Evolutionary conservation across 1,284 basidiomycete species (phyloP), one percentile per base, ranked within the genome.

Genomic region (Ustilago esculenta): DNA sequence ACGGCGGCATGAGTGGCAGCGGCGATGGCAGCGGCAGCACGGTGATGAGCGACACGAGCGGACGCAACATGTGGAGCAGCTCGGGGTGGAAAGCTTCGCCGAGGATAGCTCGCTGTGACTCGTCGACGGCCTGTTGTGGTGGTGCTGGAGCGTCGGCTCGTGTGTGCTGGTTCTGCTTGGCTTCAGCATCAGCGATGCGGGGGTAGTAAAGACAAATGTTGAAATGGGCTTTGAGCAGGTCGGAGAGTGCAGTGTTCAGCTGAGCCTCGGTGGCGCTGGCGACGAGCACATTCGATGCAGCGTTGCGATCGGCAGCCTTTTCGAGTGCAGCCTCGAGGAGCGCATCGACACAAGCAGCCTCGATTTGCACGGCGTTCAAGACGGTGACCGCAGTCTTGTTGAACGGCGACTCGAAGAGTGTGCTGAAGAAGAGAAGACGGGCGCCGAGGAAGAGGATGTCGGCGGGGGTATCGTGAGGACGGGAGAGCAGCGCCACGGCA

Each of bases 161-260:
- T 11, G 29, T 47, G 15, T 15, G 41, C 45, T 52, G 52, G 17
- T 49, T 25, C 40, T 65, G 41, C 44, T 64, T 52, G 7, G 49
- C 45, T 21, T 61, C 57, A 9, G 56, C 65, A 4, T 60, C 47
- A 1, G 48, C 46, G 33, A 76, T 59, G 14, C 75, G 44, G 7
- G 76, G 75, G 33, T 76, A 77, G 58, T 79, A 77, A 10, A 79
- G 66, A 30, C 69, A 55, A 18, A 79, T 52, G 50, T 79, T 79
- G 61, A 79, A 79, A 32, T 72, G 57, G 0, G 68, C 67, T 41
- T 79, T 79, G 51, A 77, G 70, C 24, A 75, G 33, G 40, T 79
- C 76, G 0, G 71, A 61, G 0, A 74, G 48, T 4, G 76, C 76
- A 11, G 45, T 51, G 11, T 65, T 61, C 17, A 74, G 40, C 34